Conservation (phyloP, 1,284 basidiomycete genomes). For the Leccinum subfulvum region DNA sequence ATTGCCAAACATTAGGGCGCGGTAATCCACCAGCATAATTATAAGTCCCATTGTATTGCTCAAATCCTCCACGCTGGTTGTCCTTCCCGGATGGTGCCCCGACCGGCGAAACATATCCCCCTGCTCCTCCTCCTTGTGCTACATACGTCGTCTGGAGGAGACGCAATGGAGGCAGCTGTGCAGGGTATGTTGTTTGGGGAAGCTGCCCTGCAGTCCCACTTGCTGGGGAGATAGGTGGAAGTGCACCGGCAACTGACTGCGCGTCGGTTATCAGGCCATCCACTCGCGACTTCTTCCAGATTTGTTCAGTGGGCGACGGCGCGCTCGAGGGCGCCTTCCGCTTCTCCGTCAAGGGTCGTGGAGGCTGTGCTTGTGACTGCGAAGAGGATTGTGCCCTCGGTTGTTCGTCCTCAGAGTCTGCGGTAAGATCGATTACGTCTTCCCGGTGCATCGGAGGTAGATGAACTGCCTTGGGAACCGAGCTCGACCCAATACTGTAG, state of each 20-base stretch:
- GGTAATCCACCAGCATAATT: conserved; percentile 28
- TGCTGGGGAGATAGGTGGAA: conserved; percentile 26
- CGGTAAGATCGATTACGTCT: conserved; percentile 76
- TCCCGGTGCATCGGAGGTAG: conserved; percentile 28
- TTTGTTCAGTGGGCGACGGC: conserved; percentile 56
- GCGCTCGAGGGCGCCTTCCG: conserved; percentile 54
- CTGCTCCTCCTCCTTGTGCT: conserved; percentile 14
- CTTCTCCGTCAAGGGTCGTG: conserved; percentile 42
- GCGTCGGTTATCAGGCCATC: conserved; percentile 33
- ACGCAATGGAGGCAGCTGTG: conserved; percentile 32
- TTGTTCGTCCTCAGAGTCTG: conserved; percentile 72
- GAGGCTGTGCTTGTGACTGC: conserved; percentile 23
- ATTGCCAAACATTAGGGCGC: conserved; percentile 31
- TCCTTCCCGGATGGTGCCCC: conserved; percentile 20
- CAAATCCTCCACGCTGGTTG: conserved; percentile 24
- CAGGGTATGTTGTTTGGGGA: conserved; percentile 23
- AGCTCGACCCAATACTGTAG: conserved; percentile 43
- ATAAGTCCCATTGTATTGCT: conserved; percentile 28
- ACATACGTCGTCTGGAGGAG: conserved; percentile 24
- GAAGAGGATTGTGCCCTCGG: conserved; percentile 36
- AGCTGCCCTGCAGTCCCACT: conserved; percentile 15
- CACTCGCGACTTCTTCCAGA: conserved; percentile 71
- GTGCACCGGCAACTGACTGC: conserved; percentile 13
- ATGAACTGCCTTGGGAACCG: conserved; percentile 22
- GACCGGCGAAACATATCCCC: conserved; percentile 27